phyloP scores from a whole-genome alignment of 2,329 filamentous ascomycete species.

The Claviceps arundinis region DNA sequence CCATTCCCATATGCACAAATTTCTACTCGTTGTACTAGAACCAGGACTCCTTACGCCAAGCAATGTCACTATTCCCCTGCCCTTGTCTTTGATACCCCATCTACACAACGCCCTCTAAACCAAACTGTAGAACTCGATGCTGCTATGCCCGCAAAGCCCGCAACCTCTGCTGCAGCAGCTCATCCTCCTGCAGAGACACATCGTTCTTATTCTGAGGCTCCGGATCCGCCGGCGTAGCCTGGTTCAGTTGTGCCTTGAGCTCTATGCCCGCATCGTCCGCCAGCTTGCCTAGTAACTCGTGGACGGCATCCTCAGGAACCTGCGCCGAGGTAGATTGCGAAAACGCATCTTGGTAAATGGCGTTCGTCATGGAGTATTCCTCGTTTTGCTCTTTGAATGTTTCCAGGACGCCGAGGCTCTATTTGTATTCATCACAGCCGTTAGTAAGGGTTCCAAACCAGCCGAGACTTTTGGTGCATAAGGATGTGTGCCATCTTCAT shows the following conservation, averaged over 20 bases:
- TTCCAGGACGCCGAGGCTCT: slow-evolving; percentile 47
- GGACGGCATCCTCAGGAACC: slow-evolving; percentile 71
- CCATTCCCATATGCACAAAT: no score
- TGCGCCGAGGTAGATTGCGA: slow-evolving; percentile 60
- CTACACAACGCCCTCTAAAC: neutral
- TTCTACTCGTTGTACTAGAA: neutral
- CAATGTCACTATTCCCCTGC: neutral
- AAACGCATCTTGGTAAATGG: slow-evolving; percentile 79
- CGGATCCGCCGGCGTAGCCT: slow-evolving; percentile 40
- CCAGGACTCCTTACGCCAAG: slow-evolving; percentile 6
- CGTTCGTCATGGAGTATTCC: slow-evolving; percentile 50
- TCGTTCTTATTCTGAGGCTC: slow-evolving; percentile 46
- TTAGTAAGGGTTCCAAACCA: no score
- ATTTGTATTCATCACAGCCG: no score
- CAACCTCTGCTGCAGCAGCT: slow-evolving; percentile 52
- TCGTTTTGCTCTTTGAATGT: slow-evolving; percentile 50
- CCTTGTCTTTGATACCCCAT: neutral
- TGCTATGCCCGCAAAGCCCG: slow-evolving; percentile 38
- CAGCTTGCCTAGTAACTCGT: slow-evolving; percentile 71
- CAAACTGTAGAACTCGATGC: neutral
- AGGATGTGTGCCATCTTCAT: no score
- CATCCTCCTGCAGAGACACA: slow-evolving; percentile 66
- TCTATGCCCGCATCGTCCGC: slow-evolving; percentile 82
- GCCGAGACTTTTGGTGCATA: no score
- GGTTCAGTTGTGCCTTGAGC: slow-evolving; percentile 59